A percentile compares a stretch with the other conserved stretches of the same genome.
phyloP scores from a whole-genome alignment of 495 filamentous ascomycete genomes.

The Podospora comata region DNA sequence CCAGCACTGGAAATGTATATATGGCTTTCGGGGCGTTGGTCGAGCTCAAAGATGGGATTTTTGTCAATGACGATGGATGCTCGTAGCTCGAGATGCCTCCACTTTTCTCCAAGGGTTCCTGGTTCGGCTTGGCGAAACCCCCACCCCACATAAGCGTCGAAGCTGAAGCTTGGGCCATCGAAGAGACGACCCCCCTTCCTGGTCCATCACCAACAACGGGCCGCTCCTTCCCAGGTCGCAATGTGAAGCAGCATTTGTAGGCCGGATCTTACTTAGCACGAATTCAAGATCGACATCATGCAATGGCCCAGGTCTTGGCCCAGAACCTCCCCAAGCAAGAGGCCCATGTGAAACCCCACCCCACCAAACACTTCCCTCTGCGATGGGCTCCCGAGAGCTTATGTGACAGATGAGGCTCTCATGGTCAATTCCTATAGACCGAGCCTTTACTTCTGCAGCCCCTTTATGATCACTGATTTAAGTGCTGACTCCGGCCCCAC shows the following conservation, averaged over 20 bases:
- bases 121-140: background rate
- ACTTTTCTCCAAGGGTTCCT: background rate
- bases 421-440: background rate
- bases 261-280: background rate
- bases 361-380: background rate
- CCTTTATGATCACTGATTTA: background rate
- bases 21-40: background rate
- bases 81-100: background rate
- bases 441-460: no score
- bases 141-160: background rate
- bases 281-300: background rate
- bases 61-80: conserved; percentile 6
- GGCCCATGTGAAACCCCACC: background rate
- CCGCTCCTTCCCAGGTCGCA: background rate
- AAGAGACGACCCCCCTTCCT: background rate
- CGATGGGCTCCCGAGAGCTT: background rate
- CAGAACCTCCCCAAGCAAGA: background rate
- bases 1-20: background rate
- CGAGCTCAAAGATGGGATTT: background rate
- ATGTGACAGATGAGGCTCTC: background rate
- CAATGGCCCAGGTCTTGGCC: background rate
- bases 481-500: background rate
- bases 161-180: background rate
- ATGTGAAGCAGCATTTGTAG: background rate
- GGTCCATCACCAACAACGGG: background rate